These are phyloP conservation scores for Eucalyptus pauciflora DNA, from an alignment of 345 rosid genomes.

Conservation along the genomic window DNA sequence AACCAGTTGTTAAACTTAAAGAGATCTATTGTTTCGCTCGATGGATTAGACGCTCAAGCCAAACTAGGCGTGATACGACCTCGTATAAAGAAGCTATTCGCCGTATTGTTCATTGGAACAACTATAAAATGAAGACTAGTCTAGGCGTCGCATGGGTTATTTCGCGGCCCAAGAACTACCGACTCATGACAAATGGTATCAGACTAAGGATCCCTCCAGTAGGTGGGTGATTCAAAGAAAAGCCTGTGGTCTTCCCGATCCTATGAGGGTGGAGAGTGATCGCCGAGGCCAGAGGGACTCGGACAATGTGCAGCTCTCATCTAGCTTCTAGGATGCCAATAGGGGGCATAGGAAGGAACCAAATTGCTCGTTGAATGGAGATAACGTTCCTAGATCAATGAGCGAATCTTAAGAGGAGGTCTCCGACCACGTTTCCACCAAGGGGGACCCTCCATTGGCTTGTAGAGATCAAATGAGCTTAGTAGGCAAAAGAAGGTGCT, in stretches of 20 bases:
- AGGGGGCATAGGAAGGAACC: no score
- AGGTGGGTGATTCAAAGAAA: no score
- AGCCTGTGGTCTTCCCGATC: fast-evolving
- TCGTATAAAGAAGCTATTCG: fast-evolving
- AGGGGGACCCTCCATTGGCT: no score
- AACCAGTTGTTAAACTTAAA: no score
- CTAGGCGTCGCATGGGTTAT: fast-evolving
- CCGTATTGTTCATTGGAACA: fast-evolving
- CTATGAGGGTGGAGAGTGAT: fast-evolving
- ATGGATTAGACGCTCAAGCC: fast-evolving
- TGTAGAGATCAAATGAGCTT: no score
- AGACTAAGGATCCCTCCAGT: fast-evolving
- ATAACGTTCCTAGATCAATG: no score
- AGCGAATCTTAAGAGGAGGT: no score
- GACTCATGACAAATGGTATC: no score
- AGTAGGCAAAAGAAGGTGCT: no score
- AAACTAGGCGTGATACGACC: fast-evolving
- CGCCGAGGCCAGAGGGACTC: fast-evolving
- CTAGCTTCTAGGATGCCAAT: no score
- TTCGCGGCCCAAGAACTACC: fast-evolving
- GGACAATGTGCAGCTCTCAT: fast-evolving
- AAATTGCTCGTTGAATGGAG: fast-evolving
- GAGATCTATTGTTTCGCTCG: fast-evolving
- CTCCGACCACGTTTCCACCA: fast-evolving
- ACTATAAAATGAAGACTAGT: no score